These are phyloP conservation scores for Ascochyta fabae DNA, from an alignment of 2,329 filamentous ascomycete species.

Conservation along the genomic window DNA sequence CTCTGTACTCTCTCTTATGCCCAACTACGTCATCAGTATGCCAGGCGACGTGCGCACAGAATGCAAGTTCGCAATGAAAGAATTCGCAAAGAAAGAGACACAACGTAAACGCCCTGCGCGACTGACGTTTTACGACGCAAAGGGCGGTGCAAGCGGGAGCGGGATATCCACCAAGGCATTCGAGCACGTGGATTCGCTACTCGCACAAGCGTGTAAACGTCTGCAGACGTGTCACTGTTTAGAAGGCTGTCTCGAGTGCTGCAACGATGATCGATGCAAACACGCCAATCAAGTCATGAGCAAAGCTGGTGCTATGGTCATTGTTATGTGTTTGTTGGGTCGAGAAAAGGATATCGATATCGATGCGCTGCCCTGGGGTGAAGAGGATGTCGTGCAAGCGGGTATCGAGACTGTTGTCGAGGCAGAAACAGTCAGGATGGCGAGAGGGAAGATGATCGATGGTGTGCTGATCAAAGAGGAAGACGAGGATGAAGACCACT, in stretches of 20 bases:
- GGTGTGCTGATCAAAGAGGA: conserved; percentile 51
- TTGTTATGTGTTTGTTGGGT: conserved; percentile 77
- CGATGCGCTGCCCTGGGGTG: conserved; percentile 84
- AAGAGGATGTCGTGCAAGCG: conserved; percentile 69
- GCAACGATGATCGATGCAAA: conserved; percentile 82
- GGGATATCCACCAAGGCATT: conserved; percentile 94
- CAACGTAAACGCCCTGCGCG: conserved; percentile 82
- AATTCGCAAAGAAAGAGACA: conserved; percentile 75
- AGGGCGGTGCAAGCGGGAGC: conserved; percentile 81
- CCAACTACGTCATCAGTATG: conserved; percentile 87
- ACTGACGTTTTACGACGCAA: conserved; percentile 93
- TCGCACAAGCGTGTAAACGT: conserved; percentile 76
- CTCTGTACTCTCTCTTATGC: conserved; percentile 83
- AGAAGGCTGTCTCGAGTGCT: conserved; percentile 88
- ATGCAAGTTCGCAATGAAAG: conserved; percentile 88
- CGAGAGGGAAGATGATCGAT: conserved; percentile 50
- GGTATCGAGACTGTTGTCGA: conserved; percentile 84
- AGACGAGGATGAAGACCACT: conserved; percentile 44
- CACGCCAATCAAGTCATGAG: conserved; percentile 92
- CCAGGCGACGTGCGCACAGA: conserved; percentile 93
- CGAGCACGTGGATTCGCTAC: conserved; percentile 82
- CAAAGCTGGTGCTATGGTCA: conserved; percentile 83
- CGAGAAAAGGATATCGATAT: conserved; percentile 79
- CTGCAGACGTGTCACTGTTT: conserved; percentile 78
- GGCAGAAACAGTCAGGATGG: conserved; percentile 68